Base-by-base conservation (phyloP, 768 basidiomycete species). In the Pisolithus sp. region DNA sequence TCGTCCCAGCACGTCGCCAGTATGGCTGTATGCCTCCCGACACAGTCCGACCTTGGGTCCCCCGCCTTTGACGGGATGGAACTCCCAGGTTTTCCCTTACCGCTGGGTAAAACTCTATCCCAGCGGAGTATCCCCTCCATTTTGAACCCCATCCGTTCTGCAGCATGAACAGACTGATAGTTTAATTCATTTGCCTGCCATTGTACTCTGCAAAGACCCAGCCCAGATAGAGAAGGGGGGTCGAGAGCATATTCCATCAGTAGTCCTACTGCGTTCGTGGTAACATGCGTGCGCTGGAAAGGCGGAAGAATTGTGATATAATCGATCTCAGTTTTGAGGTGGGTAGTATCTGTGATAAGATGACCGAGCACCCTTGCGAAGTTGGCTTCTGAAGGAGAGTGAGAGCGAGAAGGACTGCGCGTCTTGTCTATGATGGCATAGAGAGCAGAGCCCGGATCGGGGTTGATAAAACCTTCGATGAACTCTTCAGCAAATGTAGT, bases 271-370 rank as follows among this genome's bases (percentile, higher is more conserved):
- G n/a, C n/a, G n/a, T n/a, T n/a, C n/a, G n/a, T n/a, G n/a, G n/a
- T n/a, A n/a, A n/a, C 75, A 58, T 85, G 80, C 0, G 81, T 85
- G 15, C 78, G 71, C 53, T 84, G 82, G 61, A 81, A 86, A 0
- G 59, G 60, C 0, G 81, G 80, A 0, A 80, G 64, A 41, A 78
- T 76, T 46, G 80, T 64, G 24, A 83, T 68, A 53, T 68, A 73
- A 12, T 78, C 82, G 30, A 85, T 72, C 57, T 86, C 84, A 5
- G 73, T 74, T 13, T 60, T 63, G n/a, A 79, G 68, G 57, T 80
- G 63, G 6, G 47, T 50, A 3, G 72, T 49, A 18, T 67, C 71
- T 5, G 76, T 67, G 57, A 78, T 75, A 43, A 79, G 59, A 48
- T 77, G 67, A 0, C 75, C 79, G 5, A 82, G 71, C 5, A 74